Base-by-base conservation (phyloP, 2,329 filamentous ascomycete species). In the Pseudogymnoascus sp. region DNA sequence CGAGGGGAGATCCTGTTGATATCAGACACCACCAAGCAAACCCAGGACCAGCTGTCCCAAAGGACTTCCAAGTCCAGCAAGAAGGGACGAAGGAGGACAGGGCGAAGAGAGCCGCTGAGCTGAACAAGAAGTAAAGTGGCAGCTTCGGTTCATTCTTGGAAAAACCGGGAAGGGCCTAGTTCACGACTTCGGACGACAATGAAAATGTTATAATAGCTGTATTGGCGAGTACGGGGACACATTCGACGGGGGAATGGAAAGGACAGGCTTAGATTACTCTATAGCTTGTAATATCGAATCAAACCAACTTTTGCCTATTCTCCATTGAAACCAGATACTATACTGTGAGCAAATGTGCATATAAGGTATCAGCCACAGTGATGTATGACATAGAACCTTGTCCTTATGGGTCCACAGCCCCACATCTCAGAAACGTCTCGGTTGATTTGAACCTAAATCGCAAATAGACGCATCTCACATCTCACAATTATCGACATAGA, bases 51-150 rank as follows among this genome's bases (percentile, higher is more conserved):
- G 84, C 76, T 29, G 68, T 85, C 26, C 77, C 81, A 16, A 74
- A 83, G 65, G 77, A 80, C 64, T 80, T 85, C 75, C 79, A 79
- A 14, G 74, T 74, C 35, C 72, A 81, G 60, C 72, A 81, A 72
- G 83, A 87, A 75, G 85, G 83, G 14, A 84, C 81, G 63, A 88
- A 87, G 75, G 87, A 89, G 72, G 88, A 91, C 70, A 82, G 87
- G 61, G 77, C 81, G 69, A 84, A 81, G 11, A 86, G 83, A 73
- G 85, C 84, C 65, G 77, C 85, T 72, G 83, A 83, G 69, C 69
- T 91, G 73, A 90, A 90, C 78, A 84, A 88, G 69, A 55, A 55
- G 29, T 55, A 55, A 55, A 55, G 29, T 21, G 16, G 29, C 10
- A 21, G 10, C 49, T 21, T 33, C 10, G 10, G 33, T 8, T 55